phyloP scores from a whole-genome alignment of 305 asterid species.

The Euphrasia arctica region DNA sequence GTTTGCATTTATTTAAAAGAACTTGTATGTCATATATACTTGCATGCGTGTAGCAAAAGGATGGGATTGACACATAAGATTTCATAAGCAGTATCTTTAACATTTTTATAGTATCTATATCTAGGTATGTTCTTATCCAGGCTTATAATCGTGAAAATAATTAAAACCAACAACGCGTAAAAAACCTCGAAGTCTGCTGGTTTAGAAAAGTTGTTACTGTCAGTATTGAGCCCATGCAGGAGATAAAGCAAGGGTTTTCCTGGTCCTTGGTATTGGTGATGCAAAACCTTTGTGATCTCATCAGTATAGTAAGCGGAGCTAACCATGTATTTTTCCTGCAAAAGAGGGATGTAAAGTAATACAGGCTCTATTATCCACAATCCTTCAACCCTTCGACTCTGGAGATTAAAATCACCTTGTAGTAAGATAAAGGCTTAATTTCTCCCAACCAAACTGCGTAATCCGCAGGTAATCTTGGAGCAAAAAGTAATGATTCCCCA shows the following conservation, averaged over 20 bases:
- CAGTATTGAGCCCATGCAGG: conserved; percentile 88
- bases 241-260: conserved; percentile 80
- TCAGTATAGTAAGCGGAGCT: conserved; percentile 57
- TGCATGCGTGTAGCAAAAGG: conserved; percentile 18
- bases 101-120: conserved; percentile 16
- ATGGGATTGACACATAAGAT: conserved; percentile 3
- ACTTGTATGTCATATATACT: conserved; percentile 1
- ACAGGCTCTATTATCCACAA: conserved; percentile 20
- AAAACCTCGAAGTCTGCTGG: conserved; percentile 88
- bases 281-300: conserved; percentile 65
- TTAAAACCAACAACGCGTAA: conserved; percentile 20
- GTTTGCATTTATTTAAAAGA: background rate
- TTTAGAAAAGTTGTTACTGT: conserved; percentile 72
- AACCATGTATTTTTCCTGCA: conserved; percentile 76
- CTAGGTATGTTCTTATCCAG: conserved; percentile 18
- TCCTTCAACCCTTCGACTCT: conserved; percentile 5
- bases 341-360: conserved; percentile 28
- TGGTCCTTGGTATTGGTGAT: conserved; percentile 51
- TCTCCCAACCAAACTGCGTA: conserved; percentile 96
- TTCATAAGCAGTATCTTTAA: conserved; percentile 7
- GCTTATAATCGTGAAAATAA: conserved; percentile 5
- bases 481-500: conserved; percentile 80
- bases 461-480: conserved; percentile 78
- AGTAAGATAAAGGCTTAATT: conserved; percentile 70
- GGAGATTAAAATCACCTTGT: conserved; percentile 53